phyloP scores from a whole-genome alignment of 441 rosid species.

The Monsonia emarginata region DNA sequence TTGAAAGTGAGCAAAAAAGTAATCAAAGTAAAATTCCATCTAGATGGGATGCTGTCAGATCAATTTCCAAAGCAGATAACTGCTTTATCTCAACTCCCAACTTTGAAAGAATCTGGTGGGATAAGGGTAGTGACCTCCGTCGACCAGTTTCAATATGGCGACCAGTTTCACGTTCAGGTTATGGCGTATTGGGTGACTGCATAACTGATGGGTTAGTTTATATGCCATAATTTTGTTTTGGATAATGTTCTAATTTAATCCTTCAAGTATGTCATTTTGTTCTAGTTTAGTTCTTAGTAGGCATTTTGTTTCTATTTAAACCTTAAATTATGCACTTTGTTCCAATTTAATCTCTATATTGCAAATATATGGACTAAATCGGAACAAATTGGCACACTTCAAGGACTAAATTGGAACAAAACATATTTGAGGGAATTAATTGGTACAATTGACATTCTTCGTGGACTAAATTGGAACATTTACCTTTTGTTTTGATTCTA shows the following conservation, averaged over 20 bases:
- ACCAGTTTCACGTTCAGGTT: conserved; percentile 70
- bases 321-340: no score
- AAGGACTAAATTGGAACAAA: no score
- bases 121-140: conserved; percentile 82
- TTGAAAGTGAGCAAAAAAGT: conserved; percentile 33
- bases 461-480: no score
- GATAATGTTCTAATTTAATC: no score
- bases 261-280: no score
- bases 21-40: conserved; percentile 49
- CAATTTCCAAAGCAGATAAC: conserved; percentile 63
- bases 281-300: no score
- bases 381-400: no score
- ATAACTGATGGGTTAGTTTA: conserved; percentile 76
- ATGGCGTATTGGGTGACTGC: conserved; percentile 83
- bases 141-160: conserved; percentile 94
- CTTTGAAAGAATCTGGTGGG: conserved; percentile 99
- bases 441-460: no score
- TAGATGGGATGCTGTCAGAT: conserved; percentile 76
- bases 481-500: background rate
- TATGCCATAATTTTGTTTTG: background rate
- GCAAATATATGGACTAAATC: no score
- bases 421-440: no score
- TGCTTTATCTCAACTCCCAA: conserved; percentile 68
- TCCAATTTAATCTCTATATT: no score
- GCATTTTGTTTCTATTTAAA: no score